phyloP scores from a whole-genome alignment of 1,139 yeast species.

The Suhomyces yuchorum region DNA sequence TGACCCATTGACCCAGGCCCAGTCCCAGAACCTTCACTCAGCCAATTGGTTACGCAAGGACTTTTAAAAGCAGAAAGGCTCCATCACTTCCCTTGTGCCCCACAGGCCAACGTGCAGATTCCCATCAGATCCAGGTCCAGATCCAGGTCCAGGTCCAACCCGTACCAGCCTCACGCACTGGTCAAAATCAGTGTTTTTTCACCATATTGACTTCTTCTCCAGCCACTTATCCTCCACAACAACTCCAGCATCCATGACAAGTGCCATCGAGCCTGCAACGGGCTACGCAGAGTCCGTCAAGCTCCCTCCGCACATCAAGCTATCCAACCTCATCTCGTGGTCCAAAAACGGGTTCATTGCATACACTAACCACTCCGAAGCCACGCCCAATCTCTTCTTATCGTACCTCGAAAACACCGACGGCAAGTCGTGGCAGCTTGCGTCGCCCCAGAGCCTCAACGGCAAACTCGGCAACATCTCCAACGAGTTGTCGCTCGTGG shows the following conservation, averaged over 20 bases:
- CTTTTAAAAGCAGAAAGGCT: too few relatives aligned
- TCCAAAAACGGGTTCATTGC: constrained; percentile 76
- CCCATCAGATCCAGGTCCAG: too few relatives aligned
- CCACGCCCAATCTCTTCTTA: constrained; percentile 39
- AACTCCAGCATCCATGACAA: not conserved
- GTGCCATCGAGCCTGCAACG: not conserved
- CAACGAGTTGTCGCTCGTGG: constrained; percentile 32
- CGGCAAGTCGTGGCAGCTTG: constrained; percentile 67
- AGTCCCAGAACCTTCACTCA: too few relatives aligned
- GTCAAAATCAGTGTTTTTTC: not conserved
- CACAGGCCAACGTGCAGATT: too few relatives aligned
- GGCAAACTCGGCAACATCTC: constrained; percentile 38
- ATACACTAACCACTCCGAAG: constrained; percentile 37
- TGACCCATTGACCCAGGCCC: too few relatives aligned
- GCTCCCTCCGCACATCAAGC: constrained; percentile 1
- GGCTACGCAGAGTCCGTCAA: not conserved
- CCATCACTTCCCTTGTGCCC: too few relatives aligned
- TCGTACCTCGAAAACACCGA: constrained; percentile 65
- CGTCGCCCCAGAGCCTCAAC: constrained; percentile 49
- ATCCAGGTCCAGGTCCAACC: not conserved
- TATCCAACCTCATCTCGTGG: constrained; percentile 56
- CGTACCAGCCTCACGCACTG: not conserved
- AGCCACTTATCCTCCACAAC: not conserved
- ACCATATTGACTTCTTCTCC: not conserved
- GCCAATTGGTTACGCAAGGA: too few relatives aligned